A percentile compares a stretch with the other conserved stretches of the same genome.
These are phyloP conservation scores for Vigna reflexopilosa DNA, from an alignment of 306 rosid genomes.

Conservation along the genomic window DNA sequence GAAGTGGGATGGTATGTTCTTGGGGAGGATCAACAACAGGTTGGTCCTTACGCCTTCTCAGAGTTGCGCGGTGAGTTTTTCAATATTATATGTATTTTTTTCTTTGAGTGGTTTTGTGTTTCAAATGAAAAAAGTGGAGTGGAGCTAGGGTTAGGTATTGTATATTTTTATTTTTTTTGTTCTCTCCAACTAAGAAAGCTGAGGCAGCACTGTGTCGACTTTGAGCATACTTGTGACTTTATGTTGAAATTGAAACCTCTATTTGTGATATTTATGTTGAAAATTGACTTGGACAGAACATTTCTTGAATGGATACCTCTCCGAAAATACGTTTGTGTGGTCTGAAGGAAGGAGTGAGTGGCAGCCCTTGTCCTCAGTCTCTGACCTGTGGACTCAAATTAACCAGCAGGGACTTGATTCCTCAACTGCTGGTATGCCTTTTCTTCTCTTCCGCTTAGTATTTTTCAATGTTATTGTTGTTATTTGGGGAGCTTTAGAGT, in stretches of 20 bases:
- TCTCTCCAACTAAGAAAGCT: constrained; percentile 44
- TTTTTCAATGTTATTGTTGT: neutral
- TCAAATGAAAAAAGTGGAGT: constrained; percentile 35
- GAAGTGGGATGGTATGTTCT: constrained; percentile 89
- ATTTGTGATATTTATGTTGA: constrained; percentile 56
- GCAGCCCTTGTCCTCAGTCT: constrained; percentile 81
- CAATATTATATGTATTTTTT: neutral
- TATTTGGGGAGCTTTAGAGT: constrained; percentile 40
- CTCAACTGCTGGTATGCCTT: constrained; percentile 57
- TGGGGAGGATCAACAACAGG: constrained; percentile 77
- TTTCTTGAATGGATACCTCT: constrained; percentile 76
- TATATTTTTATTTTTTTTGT: constrained; percentile 39
- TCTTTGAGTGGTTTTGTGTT: constrained; percentile 7
- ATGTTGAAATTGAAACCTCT: constrained; percentile 53
- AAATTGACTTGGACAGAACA: constrained; percentile 79
- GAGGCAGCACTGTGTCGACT: constrained; percentile 51
- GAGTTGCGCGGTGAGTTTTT: constrained; percentile 84
- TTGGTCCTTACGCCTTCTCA: constrained; percentile 82
- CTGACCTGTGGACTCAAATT: constrained; percentile 59
- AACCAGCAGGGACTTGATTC: constrained; percentile 43
- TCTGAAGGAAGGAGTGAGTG: constrained; percentile 88
- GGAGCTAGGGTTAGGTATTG: constrained; percentile 20
- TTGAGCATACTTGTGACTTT: constrained; percentile 50
- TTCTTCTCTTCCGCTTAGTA: neutral
- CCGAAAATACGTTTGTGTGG: constrained; percentile 73